phyloP scores from a whole-genome alignment of 2,329 filamentous ascomycete species.

The Fusarium subtropicale region DNA sequence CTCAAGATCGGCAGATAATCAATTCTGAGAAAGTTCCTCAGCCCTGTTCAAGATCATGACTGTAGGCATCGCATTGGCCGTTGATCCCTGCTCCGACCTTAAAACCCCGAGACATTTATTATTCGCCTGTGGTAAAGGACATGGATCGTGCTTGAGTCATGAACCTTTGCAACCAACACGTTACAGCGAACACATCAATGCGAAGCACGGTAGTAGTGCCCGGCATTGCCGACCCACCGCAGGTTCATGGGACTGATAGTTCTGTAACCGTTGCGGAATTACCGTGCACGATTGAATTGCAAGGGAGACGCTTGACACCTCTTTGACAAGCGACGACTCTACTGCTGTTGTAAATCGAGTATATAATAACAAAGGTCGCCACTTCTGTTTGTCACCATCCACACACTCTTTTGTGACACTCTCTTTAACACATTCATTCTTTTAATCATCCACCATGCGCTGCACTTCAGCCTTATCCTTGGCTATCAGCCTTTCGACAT shows the following conservation, averaged over 20 bases:
- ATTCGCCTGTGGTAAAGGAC: background rate
- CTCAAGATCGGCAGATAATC: background rate
- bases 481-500: conserved; percentile 27
- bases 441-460: conserved; percentile 10
- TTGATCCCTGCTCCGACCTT: background rate
- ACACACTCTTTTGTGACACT: background rate
- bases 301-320: background rate
- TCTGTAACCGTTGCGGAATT: conserved; percentile 2
- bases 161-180: background rate
- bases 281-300: background rate
- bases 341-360: background rate
- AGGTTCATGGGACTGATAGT: background rate
- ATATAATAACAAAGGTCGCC: conserved; percentile 15
- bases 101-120: background rate
- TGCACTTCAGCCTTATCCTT: conserved; percentile 17
- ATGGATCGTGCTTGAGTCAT: background rate
- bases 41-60: background rate
- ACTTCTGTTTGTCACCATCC: background rate
- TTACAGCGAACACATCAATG: background rate
- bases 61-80: background rate
- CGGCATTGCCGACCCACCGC: conserved; percentile 8
- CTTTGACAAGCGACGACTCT: background rate
- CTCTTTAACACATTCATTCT: background rate
- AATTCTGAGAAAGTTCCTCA: background rate
- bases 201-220: background rate